Evolutionary conservation across 2,329 filamentous ascomycete genomes (phyloP).

Genomic region (Pseudopyrenochaeta lycopersici): DNA sequence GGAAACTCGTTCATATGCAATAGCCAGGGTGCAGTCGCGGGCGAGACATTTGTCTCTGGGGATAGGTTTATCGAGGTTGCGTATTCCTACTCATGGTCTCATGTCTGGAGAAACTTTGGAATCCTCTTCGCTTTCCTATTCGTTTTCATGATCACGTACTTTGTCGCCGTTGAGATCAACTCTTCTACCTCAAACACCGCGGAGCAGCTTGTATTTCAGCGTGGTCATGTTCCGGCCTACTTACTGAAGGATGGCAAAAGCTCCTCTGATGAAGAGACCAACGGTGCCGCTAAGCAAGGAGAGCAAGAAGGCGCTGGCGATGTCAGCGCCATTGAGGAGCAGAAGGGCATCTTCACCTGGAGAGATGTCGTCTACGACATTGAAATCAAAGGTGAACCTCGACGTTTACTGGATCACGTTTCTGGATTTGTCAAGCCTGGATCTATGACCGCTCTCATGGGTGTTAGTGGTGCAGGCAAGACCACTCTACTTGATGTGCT

Average conservation of each 20-base stretch:
- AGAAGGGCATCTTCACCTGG: conserved; percentile 54
- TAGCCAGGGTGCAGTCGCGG: conserved; percentile 49
- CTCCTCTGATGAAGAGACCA: conserved; percentile 46
- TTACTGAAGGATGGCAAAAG: conserved; percentile 43
- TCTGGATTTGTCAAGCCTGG: conserved; percentile 65
- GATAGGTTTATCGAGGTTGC: conserved; percentile 45
- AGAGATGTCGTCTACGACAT: conserved; percentile 46
- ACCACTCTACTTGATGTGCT: conserved; percentile 50
- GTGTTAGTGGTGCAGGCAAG: conserved; percentile 50
- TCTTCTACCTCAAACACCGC: conserved; percentile 69
- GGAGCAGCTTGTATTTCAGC: conserved; percentile 72
- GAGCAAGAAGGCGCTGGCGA: conserved; percentile 46
- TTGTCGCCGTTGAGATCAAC: conserved; percentile 71
- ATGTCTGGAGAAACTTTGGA: conserved; percentile 67
- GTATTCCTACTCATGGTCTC: conserved; percentile 51
- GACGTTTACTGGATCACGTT: conserved; percentile 64
- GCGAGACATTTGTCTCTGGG: conserved; percentile 49
- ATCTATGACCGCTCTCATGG: conserved; percentile 54
- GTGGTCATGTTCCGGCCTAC: conserved; percentile 55
- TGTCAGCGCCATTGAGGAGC: conserved; percentile 50
- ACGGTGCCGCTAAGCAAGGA: conserved; percentile 34
- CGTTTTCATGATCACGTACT: conserved; percentile 71
- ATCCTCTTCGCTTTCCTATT: conserved; percentile 72
- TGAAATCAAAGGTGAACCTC: conserved; percentile 53
- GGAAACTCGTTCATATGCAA: conserved; percentile 49